Percentiles rank a stretch among this genome's conserved stretches.
Conservation (phyloP, 176 grass and related monocot species). For the Bromus sterilis region DNA sequence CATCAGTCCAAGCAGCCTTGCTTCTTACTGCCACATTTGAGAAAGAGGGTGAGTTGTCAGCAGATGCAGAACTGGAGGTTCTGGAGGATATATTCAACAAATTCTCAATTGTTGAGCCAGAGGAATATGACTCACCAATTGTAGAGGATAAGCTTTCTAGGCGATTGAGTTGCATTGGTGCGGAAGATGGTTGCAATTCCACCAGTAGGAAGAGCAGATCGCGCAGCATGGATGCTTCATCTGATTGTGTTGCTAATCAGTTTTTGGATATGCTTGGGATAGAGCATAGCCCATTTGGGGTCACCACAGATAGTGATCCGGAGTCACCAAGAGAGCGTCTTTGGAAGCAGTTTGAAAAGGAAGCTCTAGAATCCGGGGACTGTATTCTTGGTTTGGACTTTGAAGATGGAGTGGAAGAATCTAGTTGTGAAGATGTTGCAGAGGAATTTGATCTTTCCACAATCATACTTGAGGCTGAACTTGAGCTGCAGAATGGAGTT, state of each 20-base stretch:
- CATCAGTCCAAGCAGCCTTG: background rate
- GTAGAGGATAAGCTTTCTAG: conserved; percentile 38
- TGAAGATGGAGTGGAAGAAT: conserved; percentile 33
- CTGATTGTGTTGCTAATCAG: conserved; percentile 73
- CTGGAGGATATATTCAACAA: conserved; percentile 45
- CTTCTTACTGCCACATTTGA: background rate
- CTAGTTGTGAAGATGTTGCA: conserved; percentile 23
- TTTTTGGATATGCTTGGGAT: conserved; percentile 90
- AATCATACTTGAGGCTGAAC: conserved; percentile 65
- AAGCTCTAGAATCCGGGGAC: conserved; percentile 60
- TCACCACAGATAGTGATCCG: conserved; percentile 48
- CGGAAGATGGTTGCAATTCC: conserved; percentile 27
- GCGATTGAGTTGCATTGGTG: conserved; percentile 37
- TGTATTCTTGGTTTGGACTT: conserved; percentile 58
- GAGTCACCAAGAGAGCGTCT: conserved; percentile 84
- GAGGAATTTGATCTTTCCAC: conserved; percentile 61
- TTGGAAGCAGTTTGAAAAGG: conserved; percentile 91
- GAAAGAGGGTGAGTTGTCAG: conserved; percentile 10
- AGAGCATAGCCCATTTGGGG: conserved; percentile 58
- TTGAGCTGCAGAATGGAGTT: conserved; percentile 53
- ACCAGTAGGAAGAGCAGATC: conserved; percentile 51
- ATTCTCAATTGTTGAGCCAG: conserved; percentile 40
- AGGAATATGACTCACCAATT: conserved; percentile 43
- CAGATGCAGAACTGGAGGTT: conserved; percentile 42
- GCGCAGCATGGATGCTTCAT: conserved; percentile 49